Base-by-base conservation (phyloP, 2,329 filamentous ascomycete genomes). In the Lachnum nothofagi region DNA sequence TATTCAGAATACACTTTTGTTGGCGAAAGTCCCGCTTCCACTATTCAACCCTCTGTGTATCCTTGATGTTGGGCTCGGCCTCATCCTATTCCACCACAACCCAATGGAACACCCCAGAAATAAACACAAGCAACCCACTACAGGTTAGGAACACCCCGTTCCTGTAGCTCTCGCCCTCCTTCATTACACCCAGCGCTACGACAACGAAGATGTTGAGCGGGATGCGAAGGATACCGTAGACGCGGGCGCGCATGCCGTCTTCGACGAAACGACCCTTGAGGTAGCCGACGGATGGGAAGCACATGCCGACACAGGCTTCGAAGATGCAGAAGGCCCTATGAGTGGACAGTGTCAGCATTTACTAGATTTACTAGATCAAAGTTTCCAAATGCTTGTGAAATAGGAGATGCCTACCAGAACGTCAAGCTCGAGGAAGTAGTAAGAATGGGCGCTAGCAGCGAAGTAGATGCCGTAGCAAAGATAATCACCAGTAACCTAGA, bases 161-260 rank as follows among this genome's bases (percentile, higher is more conserved):
- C 20, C 64, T 48, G 51, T 65, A 65, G 31, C 38, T 60, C 27
- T 59, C 57, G 4, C 72, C 72, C 55, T 75, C 74, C 51, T 68
- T 63, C 4, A 73, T 72, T 33, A 74, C 60, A 16, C 67, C 65
- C 42, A 80, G 60, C 10, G 75, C 72, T 5, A 72, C 65, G 8
- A 79, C 72, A 1, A 81, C 76, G 57, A 80, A 79, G 14, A 76
- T 53, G 58, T 82, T 83, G 52, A 83, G 64, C 9, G 80, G 79
- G 12, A 83, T 69, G 24, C 80, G 71, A 60, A 83, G 66, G 44
- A 80, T 66, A 14, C 75, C 75, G 60, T 83, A 83, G 14, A 82
- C 70, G 37, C 72, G 72, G 3, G 73, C 76, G 37, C 79, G 68
- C 20, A 72, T 67, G 2, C 70, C 70, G 59, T 83, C 78, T 1